A percentile compares a stretch with the other conserved stretches of the same genome.
phyloP scores from a whole-genome alignment of 2,329 filamentous ascomycete species.

The Cordyceps javanica region DNA sequence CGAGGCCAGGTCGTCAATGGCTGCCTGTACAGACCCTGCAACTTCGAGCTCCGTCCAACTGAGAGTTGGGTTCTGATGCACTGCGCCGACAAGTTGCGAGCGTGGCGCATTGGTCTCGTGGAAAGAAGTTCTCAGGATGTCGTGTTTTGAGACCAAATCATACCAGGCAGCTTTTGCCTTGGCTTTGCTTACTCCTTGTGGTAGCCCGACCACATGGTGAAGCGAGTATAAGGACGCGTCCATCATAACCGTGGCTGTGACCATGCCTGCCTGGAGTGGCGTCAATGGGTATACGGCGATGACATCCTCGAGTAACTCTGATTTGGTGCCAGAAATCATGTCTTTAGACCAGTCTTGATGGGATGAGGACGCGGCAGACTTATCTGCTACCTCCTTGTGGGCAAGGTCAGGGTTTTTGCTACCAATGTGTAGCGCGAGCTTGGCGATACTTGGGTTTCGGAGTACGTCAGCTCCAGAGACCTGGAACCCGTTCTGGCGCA shows the following conservation, averaged over 20 bases:
- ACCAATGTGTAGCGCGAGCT: slow-evolving; percentile 15
- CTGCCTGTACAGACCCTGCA: background rate
- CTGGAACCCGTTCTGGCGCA: slow-evolving; percentile 22
- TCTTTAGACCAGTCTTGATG: background rate
- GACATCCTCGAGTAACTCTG: slow-evolving; percentile 13
- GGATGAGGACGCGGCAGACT: too few species aligned
- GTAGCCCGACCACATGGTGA: slow-evolving; percentile 14
- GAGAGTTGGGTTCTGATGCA: background rate
- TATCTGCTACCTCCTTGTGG: too few species aligned
- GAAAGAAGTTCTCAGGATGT: slow-evolving; percentile 24
- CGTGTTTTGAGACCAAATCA: slow-evolving; percentile 15
- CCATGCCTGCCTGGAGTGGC: slow-evolving; percentile 18
- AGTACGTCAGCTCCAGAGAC: slow-evolving; percentile 30
- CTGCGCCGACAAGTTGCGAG: slow-evolving; percentile 10
- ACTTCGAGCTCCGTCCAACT: background rate
- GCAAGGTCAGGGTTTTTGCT: too few species aligned
- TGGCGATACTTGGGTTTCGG: slow-evolving; percentile 25
- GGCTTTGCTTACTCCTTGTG: slow-evolving; percentile 7
- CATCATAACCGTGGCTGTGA: slow-evolving; percentile 16
- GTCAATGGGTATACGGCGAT: slow-evolving; percentile 22
- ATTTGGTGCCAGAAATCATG: background rate
- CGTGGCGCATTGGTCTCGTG: slow-evolving; percentile 11
- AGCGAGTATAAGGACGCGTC: slow-evolving; percentile 17
- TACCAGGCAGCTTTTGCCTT: slow-evolving; percentile 16
- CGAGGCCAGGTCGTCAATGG: background rate